Base-by-base conservation (phyloP, 768 basidiomycete genomes). In the Mycena chlorophos region DNA sequence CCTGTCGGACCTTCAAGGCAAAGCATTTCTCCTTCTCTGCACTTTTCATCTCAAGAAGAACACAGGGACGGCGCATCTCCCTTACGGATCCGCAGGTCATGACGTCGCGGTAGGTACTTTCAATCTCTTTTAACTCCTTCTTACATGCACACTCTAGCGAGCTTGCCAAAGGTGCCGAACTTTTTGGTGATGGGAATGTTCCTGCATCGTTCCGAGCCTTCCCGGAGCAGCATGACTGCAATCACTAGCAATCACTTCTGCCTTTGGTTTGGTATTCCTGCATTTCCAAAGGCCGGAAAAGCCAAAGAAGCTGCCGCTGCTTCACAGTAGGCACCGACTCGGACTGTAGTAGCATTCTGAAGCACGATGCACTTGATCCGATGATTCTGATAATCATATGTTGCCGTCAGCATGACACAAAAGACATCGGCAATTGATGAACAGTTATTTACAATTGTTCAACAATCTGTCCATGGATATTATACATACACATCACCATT, bases 1-100 rank as follows among this genome's bases (percentile, higher is more conserved):
- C 27, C 30, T 65, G 3, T 58, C 62, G 12, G 62, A 65, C 43
- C 61, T 56, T 27, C 64, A 65, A 55, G 64, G 55, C 58, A 34
- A 5, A 10, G 5, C 20, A 13, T 40, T 12, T 19, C 19, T 20
- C 19, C 12, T 40, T 20, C 19, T 20, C 39, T 40, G 19, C 12
- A 40, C 39, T 6, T 20, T 12, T 12, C 10, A 5, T 40, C 37
- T 56, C 22, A 46, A 46, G 5, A 51, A 37, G 49, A 23, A 38
- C 49, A 1, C 10, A 1, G 10, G 10, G 2, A 14, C 37, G 37
- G 25, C n/a, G n/a, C n/a, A n/a, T n/a, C n/a, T n/a, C n/a, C n/a
- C 37, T 51, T 17, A 51, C 49, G 3, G 49, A 51, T 20, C 30
- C 34, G 3, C 49, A 51, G 39, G 27, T 51, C 13, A 51, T 51